A percentile compares a stretch with the other conserved stretches of the same genome.
Conservation (phyloP, 179 eudicot genomes). For the Actinidia arguta region DNA sequence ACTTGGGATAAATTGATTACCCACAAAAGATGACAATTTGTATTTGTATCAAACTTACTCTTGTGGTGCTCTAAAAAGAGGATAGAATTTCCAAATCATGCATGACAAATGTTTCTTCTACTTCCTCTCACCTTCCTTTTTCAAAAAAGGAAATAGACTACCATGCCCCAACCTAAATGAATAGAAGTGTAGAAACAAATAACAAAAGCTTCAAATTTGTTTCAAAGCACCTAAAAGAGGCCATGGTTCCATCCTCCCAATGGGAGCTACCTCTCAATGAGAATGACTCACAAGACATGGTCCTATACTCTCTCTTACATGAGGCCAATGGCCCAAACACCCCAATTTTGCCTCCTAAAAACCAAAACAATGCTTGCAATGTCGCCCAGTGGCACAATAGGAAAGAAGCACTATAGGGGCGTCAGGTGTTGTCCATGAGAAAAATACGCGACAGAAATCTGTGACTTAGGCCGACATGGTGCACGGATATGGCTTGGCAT, state of each 20-base stretch:
- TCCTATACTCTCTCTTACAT: slow-evolving; percentile 45
- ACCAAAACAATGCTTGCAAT: neutral
- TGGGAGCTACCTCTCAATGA: slow-evolving; percentile 64
- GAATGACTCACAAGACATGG: slow-evolving; percentile 69
- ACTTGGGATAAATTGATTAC: neutral
- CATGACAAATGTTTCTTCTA: neutral
- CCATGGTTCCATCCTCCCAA: slow-evolving; percentile 27
- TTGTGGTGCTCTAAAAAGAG: too few relatives aligned
- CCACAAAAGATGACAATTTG: neutral
- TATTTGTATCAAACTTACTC: neutral
- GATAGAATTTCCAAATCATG: neutral
- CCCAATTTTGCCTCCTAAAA: slow-evolving; percentile 9
- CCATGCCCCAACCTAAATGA: neutral
- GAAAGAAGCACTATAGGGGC: slow-evolving; percentile 60
- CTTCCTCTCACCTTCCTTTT: slow-evolving; percentile 23
- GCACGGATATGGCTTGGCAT: slow-evolving; percentile 59
- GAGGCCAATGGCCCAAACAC: slow-evolving; percentile 38
- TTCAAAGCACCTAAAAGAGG: neutral
- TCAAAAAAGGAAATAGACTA: neutral
- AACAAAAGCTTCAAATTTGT: slow-evolving; percentile 11
- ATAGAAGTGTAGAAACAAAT: slow-evolving; percentile 5
- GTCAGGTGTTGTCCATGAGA: slow-evolving; percentile 76
- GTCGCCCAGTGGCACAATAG: slow-evolving; percentile 20
- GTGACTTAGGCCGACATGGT: slow-evolving; percentile 46
- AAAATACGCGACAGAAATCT: slow-evolving; percentile 63